phyloP scores from a whole-genome alignment of 306 rosid species.

The Quercus ilex region DNA sequence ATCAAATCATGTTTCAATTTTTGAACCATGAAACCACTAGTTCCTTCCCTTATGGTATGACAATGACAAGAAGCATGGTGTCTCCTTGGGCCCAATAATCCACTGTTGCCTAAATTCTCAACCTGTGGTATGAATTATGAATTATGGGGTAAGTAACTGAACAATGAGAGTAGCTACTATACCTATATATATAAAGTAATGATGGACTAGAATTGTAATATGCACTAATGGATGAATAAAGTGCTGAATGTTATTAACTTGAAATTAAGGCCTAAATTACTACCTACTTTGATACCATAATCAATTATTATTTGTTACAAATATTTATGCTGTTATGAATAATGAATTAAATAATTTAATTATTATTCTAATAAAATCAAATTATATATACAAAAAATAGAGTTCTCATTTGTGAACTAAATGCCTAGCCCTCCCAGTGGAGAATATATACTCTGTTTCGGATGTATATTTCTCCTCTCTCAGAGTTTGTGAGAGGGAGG shows the following conservation, averaged over 20 bases:
- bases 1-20: neutral
- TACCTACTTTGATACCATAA: too few species aligned
- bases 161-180: too few species aligned
- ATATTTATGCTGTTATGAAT: too few species aligned
- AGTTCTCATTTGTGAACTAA: neutral
- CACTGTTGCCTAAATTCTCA: neutral
- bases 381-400: too few species aligned
- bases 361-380: too few species aligned
- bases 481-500: rapidly evolving
- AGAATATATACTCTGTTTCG: too few species aligned
- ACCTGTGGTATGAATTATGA: neutral
- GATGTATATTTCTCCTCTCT: too few species aligned
- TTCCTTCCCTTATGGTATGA: neutral
- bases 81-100: neutral
- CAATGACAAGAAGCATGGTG: neutral
- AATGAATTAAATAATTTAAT: too few species aligned
- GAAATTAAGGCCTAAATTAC: neutral
- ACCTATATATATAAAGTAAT: neutral
- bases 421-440: neutral
- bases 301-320: too few species aligned
- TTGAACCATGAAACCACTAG: neutral
- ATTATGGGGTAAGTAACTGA: neutral
- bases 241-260: neutral
- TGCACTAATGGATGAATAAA: neutral
- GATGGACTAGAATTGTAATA: neutral